Evolutionary conservation across 805 yeast species (phyloP).

Genomic region (Clavispora santaluciae): DNA sequence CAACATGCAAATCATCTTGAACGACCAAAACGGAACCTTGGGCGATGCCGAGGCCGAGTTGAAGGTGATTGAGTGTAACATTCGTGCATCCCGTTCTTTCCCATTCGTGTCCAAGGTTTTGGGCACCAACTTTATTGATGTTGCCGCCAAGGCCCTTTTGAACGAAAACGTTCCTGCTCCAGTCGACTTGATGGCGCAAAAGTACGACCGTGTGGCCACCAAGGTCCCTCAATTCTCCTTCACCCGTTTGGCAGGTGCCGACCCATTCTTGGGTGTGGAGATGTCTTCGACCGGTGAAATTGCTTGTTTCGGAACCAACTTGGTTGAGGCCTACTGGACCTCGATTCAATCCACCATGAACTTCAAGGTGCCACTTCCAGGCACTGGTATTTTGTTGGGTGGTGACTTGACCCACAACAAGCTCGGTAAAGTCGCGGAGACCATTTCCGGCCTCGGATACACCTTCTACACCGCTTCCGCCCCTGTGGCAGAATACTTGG

Average conservation of each 20-base stretch:
- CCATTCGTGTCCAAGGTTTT: slow-evolving; percentile 97
- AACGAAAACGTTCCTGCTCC: slow-evolving; percentile 74
- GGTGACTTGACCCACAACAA: slow-evolving; percentile 77
- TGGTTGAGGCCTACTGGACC: slow-evolving; percentile 94
- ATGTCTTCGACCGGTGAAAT: slow-evolving; percentile 99
- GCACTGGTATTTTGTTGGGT: slow-evolving; percentile 85
- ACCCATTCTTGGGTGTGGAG: slow-evolving; percentile 97
- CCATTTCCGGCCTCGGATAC: slow-evolving; percentile 72
- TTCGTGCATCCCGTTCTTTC: slow-evolving; percentile 98
- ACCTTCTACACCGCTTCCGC: slow-evolving; percentile 72
- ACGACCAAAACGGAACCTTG: slow-evolving; percentile 55
- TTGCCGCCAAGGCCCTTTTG: slow-evolving; percentile 84
- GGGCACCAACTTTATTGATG: slow-evolving; percentile 91
- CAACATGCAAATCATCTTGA: slow-evolving; percentile 85
- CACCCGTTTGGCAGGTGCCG: slow-evolving; percentile 98
- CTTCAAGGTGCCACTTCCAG: slow-evolving; percentile 90
- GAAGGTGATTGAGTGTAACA: slow-evolving; percentile 97
- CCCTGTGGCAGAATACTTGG: slow-evolving; percentile 67
- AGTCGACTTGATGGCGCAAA: slow-evolving; percentile 70
- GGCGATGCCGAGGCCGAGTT: slow-evolving; percentile 53
- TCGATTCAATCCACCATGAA: slow-evolving; percentile 96
- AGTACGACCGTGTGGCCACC: slow-evolving; percentile 83
- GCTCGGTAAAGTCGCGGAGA: slow-evolving; percentile 69
- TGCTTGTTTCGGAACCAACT: slow-evolving; percentile 89
- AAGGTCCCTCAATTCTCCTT: slow-evolving; percentile 98